Conservation (phyloP, 805 yeast genomes). For the Lipomyces japonicus region DNA sequence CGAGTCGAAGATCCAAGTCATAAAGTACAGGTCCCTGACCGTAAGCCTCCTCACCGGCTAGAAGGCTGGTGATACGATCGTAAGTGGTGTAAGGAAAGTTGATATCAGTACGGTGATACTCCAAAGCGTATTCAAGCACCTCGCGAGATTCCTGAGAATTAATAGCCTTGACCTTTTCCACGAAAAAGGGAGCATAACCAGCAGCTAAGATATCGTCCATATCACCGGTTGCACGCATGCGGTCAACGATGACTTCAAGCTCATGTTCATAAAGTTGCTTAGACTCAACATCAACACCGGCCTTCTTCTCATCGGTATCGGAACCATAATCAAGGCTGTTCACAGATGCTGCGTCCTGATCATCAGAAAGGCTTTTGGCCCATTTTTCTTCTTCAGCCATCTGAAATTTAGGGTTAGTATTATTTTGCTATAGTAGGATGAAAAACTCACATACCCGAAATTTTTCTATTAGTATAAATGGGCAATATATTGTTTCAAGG, state of each 20-base stretch:
- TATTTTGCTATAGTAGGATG: too few relatives aligned
- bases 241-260: constrained; percentile 11
- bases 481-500: too few relatives aligned
- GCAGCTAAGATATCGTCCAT: constrained; percentile 22
- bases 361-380: too few relatives aligned
- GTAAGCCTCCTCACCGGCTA: constrained; percentile 34
- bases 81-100: constrained; percentile 44
- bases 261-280: constrained; percentile 6
- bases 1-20: constrained; percentile 40
- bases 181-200: constrained; percentile 39
- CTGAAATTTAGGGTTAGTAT: too few relatives aligned
- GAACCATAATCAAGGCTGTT: constrained; percentile 4
- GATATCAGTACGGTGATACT: constrained; percentile 44
- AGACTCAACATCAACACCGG: background rate
- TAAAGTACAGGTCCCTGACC: constrained; percentile 15
- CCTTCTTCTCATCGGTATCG: constrained; percentile 11
- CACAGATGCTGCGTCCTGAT: too few relatives aligned
- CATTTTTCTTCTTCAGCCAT: too few relatives aligned
- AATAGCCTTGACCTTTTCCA: constrained; percentile 42
- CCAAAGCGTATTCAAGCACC: constrained; percentile 40
- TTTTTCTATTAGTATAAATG: too few relatives aligned
- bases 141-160: constrained; percentile 39
- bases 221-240: constrained; percentile 26
- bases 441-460: too few relatives aligned
- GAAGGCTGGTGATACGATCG: constrained; percentile 35